A percentile compares a stretch with the other conserved stretches of the same genome.
phyloP scores from a whole-genome alignment of 768 basidiomycete species.

The Strobilomyces echinocephalus region DNA sequence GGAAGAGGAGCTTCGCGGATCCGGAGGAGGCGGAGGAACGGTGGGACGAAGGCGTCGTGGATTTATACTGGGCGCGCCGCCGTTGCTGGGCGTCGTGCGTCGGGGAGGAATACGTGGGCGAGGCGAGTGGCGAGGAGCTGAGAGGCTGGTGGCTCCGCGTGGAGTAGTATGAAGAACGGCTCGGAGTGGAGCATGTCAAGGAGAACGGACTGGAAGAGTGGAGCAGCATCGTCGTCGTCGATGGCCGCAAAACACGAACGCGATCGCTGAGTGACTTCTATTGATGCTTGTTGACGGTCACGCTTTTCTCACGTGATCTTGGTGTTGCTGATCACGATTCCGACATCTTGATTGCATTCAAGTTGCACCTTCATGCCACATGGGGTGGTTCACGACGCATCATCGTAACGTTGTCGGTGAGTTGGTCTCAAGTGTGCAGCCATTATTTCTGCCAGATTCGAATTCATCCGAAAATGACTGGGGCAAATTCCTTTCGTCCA shows the following conservation, averaged over 20 bases:
- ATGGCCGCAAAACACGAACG: background rate
- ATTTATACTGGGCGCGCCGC: slow-evolving; percentile 54
- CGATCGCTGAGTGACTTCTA: slow-evolving; percentile 16
- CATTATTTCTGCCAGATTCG: too few relatives aligned
- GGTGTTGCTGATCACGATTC: too few relatives aligned
- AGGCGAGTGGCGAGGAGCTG: slow-evolving; percentile 52
- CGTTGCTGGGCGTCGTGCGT: slow-evolving; percentile 42
- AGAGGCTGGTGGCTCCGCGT: slow-evolving; percentile 33
- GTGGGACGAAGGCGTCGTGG: slow-evolving; percentile 24
- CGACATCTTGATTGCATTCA: too few relatives aligned
- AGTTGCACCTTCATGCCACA: too few relatives aligned
- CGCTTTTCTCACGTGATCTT: slow-evolving; percentile 11
- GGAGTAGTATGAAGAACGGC: slow-evolving; percentile 27
- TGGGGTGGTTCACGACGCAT: too few relatives aligned
- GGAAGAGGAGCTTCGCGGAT: slow-evolving; percentile 15
- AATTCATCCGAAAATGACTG: too few relatives aligned
- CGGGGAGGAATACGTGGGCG: slow-evolving; percentile 43
- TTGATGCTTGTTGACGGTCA: slow-evolving; percentile 24
- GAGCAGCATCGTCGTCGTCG: slow-evolving; percentile 11
- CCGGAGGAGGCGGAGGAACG: slow-evolving; percentile 13
- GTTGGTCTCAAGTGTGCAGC: too few relatives aligned
- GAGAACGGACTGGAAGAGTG: slow-evolving; percentile 30
- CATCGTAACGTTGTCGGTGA: too few relatives aligned
- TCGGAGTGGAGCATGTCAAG: slow-evolving; percentile 35
- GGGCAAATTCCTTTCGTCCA: background rate